phyloP scores from a whole-genome alignment of 805 yeast species.

The Saccharomycopsis fodiens region DNA sequence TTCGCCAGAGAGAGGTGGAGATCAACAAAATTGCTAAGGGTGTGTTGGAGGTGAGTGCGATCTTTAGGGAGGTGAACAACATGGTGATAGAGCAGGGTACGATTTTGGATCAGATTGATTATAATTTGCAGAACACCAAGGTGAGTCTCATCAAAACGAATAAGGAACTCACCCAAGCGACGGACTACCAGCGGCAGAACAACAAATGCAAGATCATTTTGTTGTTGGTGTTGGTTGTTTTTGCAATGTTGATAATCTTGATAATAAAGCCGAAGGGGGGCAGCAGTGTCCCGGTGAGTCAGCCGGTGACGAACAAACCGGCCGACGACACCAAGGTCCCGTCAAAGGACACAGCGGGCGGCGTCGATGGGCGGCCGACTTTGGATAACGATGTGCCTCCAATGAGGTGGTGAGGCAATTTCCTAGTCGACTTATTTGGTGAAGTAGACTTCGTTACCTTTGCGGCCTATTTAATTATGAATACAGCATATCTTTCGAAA shows the following conservation, averaged over 20 bases:
- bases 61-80: slow-evolving; percentile 87
- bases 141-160: slow-evolving; percentile 71
- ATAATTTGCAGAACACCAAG: slow-evolving; percentile 76
- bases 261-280: background rate
- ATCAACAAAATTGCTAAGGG: slow-evolving; percentile 90
- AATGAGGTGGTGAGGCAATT: too few relatives aligned
- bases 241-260: slow-evolving; percentile 37
- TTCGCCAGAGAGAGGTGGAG: slow-evolving; percentile 72
- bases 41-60: slow-evolving; percentile 85
- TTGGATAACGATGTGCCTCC: too few relatives aligned
- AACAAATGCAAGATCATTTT: slow-evolving; percentile 86
- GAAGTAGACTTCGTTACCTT: too few relatives aligned
- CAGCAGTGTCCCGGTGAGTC: background rate
- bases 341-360: background rate
- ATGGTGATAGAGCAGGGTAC: slow-evolving; percentile 95
- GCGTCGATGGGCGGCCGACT: background rate
- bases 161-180: slow-evolving; percentile 68
- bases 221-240: slow-evolving; percentile 59
- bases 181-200: slow-evolving; percentile 75
- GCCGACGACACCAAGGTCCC: background rate
- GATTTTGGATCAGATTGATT: slow-evolving; percentile 86
- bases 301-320: background rate
- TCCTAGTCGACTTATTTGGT: too few relatives aligned
- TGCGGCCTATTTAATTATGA: too few relatives aligned
- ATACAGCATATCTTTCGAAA: too few relatives aligned